Evolutionary conservation across 2,329 filamentous ascomycete genomes (phyloP).

Genomic region (Fusarium sp.): DNA sequence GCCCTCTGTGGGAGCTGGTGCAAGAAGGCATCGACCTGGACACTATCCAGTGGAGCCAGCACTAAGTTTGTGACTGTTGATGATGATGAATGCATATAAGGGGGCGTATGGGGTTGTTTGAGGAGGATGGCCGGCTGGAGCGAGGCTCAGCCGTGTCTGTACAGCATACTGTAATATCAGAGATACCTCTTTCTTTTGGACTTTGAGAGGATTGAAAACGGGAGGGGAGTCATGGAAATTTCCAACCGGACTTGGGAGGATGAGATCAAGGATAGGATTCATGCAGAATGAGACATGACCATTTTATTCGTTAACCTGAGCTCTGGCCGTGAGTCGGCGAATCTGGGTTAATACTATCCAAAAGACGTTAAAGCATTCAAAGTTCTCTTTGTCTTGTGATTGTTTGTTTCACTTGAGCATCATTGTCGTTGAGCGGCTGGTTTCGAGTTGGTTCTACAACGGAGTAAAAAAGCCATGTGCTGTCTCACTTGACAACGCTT

Average conservation of each 20-base stretch:
- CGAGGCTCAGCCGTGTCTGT: constrained; percentile 45
- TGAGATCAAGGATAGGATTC: constrained; percentile 18
- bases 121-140: constrained; percentile 32
- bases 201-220: constrained; percentile 36
- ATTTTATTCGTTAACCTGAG: constrained; percentile 21
- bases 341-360: neutral
- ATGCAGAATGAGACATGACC: constrained; percentile 41
- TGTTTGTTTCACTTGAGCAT: neutral
- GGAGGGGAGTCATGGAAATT: constrained; percentile 39
- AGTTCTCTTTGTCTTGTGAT: neutral
- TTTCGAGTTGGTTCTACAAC: neutral
- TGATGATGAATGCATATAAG: constrained; percentile 4
- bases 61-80: constrained; percentile 63
- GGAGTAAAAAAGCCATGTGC: neutral
- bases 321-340: neutral
- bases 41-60: constrained; percentile 98
- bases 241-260: constrained; percentile 14
- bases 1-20: constrained; percentile 96
- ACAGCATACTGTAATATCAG: constrained; percentile 49
- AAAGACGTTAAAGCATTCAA: neutral
- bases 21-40: constrained; percentile 96
- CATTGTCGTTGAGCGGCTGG: neutral
- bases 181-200: constrained; percentile 49
- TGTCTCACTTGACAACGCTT: constrained; percentile 29
- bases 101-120: constrained; percentile 7